Conservation (phyloP, 2,329 filamentous ascomycete genomes). For the Aspergillus carbonarius region DNA sequence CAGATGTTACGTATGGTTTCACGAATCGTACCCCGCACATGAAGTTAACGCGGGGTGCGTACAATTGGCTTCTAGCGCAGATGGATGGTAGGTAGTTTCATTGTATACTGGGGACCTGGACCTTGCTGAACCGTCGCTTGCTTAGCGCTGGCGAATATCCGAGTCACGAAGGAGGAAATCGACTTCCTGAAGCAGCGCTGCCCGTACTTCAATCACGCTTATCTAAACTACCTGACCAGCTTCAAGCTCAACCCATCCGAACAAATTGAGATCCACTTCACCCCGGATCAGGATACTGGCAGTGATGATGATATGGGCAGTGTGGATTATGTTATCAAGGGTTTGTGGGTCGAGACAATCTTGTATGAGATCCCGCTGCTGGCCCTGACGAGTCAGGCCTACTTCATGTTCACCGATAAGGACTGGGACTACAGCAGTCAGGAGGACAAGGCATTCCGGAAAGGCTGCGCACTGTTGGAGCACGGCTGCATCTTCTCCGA, state of each 20-base stretch:
- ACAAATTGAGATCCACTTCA: constrained; percentile 72
- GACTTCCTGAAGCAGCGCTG: constrained; percentile 76
- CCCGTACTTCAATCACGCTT: constrained; percentile 73
- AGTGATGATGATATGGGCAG: constrained; percentile 69
- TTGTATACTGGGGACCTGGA: neutral
- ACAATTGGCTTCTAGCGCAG: constrained; percentile 80
- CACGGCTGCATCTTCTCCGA: constrained; percentile 88
- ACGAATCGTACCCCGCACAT: constrained; percentile 95
- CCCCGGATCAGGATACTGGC: constrained; percentile 55
- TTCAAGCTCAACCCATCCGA: constrained; percentile 80
- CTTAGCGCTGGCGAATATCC: constrained; percentile 76
- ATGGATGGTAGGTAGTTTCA: constrained; percentile 63
- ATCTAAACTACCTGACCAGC: constrained; percentile 76
- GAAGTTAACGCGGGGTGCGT: constrained; percentile 80
- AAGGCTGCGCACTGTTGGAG: constrained; percentile 74
- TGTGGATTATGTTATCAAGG: constrained; percentile 72
- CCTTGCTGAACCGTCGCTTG: neutral
- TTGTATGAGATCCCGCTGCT: constrained; percentile 96
- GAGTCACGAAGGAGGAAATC: constrained; percentile 75
- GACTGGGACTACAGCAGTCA: constrained; percentile 91
- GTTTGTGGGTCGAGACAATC: constrained; percentile 91
- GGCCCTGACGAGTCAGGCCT: constrained; percentile 89
- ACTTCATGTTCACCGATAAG: constrained; percentile 93
- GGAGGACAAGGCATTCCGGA: constrained; percentile 77
- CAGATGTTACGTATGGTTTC: constrained; percentile 82